A percentile compares a stretch with the other conserved stretches of the same genome.
Conservation (phyloP, 2,329 filamentous ascomycete species). For the Domatiomyces catenatus region DNA sequence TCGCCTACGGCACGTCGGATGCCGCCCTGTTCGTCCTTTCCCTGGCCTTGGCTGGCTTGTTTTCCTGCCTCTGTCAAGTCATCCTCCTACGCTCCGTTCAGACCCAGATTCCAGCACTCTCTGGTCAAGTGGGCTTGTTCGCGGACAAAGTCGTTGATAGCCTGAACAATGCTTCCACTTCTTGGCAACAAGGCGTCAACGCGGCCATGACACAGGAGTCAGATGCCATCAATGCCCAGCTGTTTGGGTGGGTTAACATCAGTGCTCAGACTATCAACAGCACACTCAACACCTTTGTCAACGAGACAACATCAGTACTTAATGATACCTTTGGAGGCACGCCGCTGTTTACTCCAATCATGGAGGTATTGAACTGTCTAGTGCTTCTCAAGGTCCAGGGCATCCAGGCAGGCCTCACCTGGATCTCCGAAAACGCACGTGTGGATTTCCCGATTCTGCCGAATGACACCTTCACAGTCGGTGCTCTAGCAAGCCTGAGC, state of each 20-base stretch:
- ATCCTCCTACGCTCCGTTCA: conserved; percentile 60
- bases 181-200: conserved; percentile 68
- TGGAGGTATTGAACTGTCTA: conserved; percentile 71
- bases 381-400: conserved; percentile 71
- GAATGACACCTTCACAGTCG: conserved; percentile 69
- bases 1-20: conserved; percentile 74
- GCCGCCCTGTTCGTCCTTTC: conserved; percentile 76
- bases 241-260: conserved; percentile 76
- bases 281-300: conserved; percentile 69
- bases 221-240: conserved; percentile 61
- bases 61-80: conserved; percentile 70
- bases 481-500: conserved; percentile 45
- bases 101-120: conserved; percentile 60
- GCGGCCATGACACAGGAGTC: conserved; percentile 49
- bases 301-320: conserved; percentile 58
- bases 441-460: conserved; percentile 64
- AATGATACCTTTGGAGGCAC: conserved; percentile 70
- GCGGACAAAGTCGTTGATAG: conserved; percentile 60
- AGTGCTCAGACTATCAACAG: conserved; percentile 70
- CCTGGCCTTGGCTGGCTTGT: conserved; percentile 64
- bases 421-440: conserved; percentile 77
- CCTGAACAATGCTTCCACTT: conserved; percentile 55
- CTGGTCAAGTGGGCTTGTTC: conserved; percentile 61
- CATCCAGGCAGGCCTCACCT: conserved; percentile 78
- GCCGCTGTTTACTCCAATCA: conserved; percentile 60